Evolutionary conservation across 129 eudicot species (phyloP).

Genomic region (Artemisia argyi): DNA sequence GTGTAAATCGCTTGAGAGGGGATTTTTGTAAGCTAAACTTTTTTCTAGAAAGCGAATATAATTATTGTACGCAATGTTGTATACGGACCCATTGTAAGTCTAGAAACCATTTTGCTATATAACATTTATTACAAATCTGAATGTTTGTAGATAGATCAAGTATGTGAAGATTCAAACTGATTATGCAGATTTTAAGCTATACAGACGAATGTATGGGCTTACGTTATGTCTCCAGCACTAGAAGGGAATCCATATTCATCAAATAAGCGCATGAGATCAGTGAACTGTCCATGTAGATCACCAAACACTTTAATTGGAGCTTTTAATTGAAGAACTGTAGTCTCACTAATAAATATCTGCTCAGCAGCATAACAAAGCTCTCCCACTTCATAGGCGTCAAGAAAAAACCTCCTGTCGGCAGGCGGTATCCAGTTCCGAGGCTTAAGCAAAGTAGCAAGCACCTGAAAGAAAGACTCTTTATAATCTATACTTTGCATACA

Average conservation of each 20-base stretch:
- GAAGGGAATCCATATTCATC: slow-evolving; percentile 99
- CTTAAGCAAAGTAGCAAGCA: slow-evolving; percentile 53
- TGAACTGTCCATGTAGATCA: slow-evolving; percentile 99
- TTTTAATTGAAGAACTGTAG: slow-evolving; percentile 88
- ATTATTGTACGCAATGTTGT: no score
- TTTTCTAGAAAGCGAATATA: no score
- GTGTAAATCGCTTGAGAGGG: no score
- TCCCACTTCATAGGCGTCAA: slow-evolving; percentile 96
- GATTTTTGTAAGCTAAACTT: no score
- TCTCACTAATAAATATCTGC: slow-evolving; percentile 89
- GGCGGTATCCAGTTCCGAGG: slow-evolving; percentile 71
- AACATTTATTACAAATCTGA: no score
- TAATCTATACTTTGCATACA: no score
- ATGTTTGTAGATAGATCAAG: no score
- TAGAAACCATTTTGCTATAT: no score
- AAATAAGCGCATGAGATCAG: slow-evolving; percentile 90
- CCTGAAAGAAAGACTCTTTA: slow-evolving; percentile 40
- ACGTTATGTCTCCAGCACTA: slow-evolving; percentile 96
- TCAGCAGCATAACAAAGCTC: slow-evolving; percentile 98
- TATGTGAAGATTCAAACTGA: no score
- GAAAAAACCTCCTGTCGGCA: slow-evolving; percentile 73
- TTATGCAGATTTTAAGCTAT: no score
- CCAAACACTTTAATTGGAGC: slow-evolving; percentile 96
- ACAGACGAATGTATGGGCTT: slow-evolving; percentile 16
- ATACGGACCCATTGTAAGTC: no score